phyloP scores from a whole-genome alignment of 2,329 filamentous ascomycete genomes.

The Shiraia sp. region DNA sequence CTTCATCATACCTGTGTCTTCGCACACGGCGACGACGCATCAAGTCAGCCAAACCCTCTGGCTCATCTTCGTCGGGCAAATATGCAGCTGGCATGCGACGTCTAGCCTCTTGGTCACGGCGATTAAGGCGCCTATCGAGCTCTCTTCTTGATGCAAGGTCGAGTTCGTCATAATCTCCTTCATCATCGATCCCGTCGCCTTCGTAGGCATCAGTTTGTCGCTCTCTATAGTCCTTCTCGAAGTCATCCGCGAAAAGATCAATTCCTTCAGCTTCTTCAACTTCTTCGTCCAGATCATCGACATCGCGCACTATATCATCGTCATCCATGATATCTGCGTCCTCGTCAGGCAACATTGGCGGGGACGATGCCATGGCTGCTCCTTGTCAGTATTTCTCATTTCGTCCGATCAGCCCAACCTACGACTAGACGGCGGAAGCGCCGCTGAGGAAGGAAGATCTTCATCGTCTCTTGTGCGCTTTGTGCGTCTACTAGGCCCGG shows the following conservation, averaged over 20 bases:
- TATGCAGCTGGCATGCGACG: constrained; percentile 73
- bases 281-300: constrained; percentile 70
- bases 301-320: constrained; percentile 65
- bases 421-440: constrained; percentile 66
- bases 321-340: constrained; percentile 75
- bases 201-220: constrained; percentile 66
- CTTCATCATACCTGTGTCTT: constrained; percentile 91
- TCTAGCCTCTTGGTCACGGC: constrained; percentile 70
- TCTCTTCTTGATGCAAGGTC: constrained; percentile 67
- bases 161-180: constrained; percentile 75
- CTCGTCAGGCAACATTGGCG: constrained; percentile 66
- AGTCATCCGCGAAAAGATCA: constrained; percentile 72
- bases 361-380: constrained; percentile 62
- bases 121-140: constrained; percentile 73
- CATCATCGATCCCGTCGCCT: constrained; percentile 75
- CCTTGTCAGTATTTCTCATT: constrained; percentile 21
- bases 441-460: constrained; percentile 60
- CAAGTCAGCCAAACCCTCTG: constrained; percentile 81
- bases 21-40: constrained; percentile 83
- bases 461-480: constrained; percentile 70
- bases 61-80: constrained; percentile 80
- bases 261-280: constrained; percentile 72
- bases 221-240: constrained; percentile 63
- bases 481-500: constrained; percentile 59
- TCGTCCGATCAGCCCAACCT: constrained; percentile 40